phyloP scores from a whole-genome alignment of 768 basidiomycete genomes.

The Rhodotorula kratochvilovae region DNA sequence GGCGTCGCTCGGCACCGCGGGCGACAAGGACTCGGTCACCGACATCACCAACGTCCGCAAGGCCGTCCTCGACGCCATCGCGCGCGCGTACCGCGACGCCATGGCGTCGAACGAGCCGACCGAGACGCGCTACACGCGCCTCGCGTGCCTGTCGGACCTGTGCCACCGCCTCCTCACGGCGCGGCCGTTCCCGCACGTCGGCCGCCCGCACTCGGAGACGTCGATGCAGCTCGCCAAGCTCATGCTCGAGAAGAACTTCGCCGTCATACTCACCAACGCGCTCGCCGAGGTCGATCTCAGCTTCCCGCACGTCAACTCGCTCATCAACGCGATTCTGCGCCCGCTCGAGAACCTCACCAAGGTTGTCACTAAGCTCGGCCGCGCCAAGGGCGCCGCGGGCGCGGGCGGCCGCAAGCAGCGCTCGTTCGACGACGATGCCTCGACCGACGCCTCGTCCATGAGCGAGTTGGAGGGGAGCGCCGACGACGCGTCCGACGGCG shows the following conservation, averaged over 20 bases:
- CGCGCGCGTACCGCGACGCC: slow-evolving; percentile 77
- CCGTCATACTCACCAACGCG: slow-evolving; percentile 76
- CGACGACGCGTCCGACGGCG: slow-evolving; percentile 62
- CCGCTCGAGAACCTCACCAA: slow-evolving; percentile 88
- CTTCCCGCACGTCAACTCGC: slow-evolving; percentile 78
- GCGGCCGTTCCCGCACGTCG: slow-evolving; percentile 54
- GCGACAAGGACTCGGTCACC: slow-evolving; percentile 60
- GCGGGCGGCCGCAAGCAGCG: slow-evolving; percentile 26
- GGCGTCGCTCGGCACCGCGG: slow-evolving; percentile 50
- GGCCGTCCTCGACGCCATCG: slow-evolving; percentile 81
- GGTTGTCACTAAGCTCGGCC: slow-evolving; percentile 97
- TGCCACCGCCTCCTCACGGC: slow-evolving; percentile 80
- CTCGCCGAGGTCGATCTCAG: slow-evolving; percentile 91
- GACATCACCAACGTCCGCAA: slow-evolving; percentile 88
- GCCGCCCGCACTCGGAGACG: slow-evolving; percentile 56
- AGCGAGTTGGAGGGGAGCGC: slow-evolving; percentile 47
- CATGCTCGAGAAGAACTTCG: slow-evolving; percentile 98
- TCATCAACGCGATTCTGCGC: slow-evolving; percentile 80
- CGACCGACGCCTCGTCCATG: slow-evolving; percentile 53
- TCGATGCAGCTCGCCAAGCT: slow-evolving; percentile 90
- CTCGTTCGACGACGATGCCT: slow-evolving; percentile 56
- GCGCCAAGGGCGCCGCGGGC: slow-evolving; percentile 50
- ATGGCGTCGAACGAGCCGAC: slow-evolving; percentile 54
- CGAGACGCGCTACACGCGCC: slow-evolving; percentile 76
- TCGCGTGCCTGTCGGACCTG: slow-evolving; percentile 79